These are phyloP conservation scores for Ophiostoma australiae DNA, from an alignment of 2,329 filamentous ascomycete species.

Conservation along the genomic window DNA sequence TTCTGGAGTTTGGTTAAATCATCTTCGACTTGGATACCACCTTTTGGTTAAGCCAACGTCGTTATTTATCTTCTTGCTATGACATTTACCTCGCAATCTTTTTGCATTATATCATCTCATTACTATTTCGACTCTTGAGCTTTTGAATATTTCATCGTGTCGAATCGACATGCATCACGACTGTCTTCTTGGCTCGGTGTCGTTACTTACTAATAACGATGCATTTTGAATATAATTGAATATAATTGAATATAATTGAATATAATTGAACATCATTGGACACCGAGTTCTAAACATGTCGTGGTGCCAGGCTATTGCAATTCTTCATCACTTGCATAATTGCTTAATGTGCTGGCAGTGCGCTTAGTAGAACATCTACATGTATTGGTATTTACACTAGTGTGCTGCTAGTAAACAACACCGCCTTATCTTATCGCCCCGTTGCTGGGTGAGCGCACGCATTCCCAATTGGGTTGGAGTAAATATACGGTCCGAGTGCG, in stretches of 20 bases:
- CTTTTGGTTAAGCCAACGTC: neutral
- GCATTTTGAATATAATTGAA: neutral
- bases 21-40: neutral
- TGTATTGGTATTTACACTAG: neutral
- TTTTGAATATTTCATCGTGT: neutral
- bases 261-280: neutral
- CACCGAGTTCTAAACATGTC: neutral
- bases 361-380: neutral
- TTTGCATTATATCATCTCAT: neutral
- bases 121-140: no score
- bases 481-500: constrained; percentile 25
- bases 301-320: neutral
- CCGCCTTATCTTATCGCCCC: constrained; percentile 19
- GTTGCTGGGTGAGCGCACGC: constrained; percentile 27
- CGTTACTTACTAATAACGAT: neutral
- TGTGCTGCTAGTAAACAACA: neutral
- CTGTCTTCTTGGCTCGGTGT: neutral
- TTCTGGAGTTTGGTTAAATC: neutral
- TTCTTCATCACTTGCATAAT: neutral
- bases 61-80: neutral
- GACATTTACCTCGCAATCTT: neutral
- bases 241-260: no score
- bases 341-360: neutral
- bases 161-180: neutral
- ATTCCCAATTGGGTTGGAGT: constrained; percentile 25